Evolutionary conservation across 2,329 filamentous ascomycete species (phyloP).

Genomic region (Blastomyces silverae): DNA sequence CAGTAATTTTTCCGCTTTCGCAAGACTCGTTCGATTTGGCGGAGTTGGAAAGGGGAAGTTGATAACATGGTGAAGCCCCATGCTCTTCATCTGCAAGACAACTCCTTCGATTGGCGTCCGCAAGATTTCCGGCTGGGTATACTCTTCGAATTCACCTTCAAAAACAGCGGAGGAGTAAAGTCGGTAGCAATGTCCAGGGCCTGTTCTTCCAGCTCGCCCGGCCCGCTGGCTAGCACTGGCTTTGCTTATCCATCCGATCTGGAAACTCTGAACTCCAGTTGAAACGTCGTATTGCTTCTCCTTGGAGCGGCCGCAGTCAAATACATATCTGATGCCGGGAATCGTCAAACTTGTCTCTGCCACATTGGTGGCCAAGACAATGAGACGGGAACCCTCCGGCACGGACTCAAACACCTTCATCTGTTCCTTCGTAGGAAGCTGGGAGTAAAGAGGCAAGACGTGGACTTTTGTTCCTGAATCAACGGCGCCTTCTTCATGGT

Average conservation of each 20-base stretch:
- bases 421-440: constrained; percentile 84
- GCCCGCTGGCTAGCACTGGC: constrained; percentile 86
- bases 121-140: constrained; percentile 79
- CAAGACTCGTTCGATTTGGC: constrained; percentile 67
- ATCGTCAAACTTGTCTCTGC: constrained; percentile 97
- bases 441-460: constrained; percentile 86
- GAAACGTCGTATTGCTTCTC: constrained; percentile 81
- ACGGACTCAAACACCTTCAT: constrained; percentile 80
- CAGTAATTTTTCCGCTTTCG: constrained; percentile 77
- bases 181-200: constrained; percentile 90
- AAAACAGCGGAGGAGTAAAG: constrained; percentile 93
- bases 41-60: constrained; percentile 96
- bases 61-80: constrained; percentile 82
- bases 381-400: constrained; percentile 73
- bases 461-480: constrained; percentile 65
- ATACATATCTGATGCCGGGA: constrained; percentile 88
- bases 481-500: constrained; percentile 56
- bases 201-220: constrained; percentile 90
- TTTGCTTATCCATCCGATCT: constrained; percentile 95
- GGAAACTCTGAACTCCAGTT: constrained; percentile 91
- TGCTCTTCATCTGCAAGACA: constrained; percentile 87
- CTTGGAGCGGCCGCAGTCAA: constrained; percentile 88
- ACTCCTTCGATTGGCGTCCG: constrained; percentile 89
- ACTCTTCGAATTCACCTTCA: constrained; percentile 75
- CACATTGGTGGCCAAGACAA: constrained; percentile 91